A percentile compares a stretch with the other conserved stretches of the same genome.
Evolutionary conservation across 2,329 filamentous ascomycete genomes (phyloP).

Genomic region (Phialocephala subalpina): DNA sequence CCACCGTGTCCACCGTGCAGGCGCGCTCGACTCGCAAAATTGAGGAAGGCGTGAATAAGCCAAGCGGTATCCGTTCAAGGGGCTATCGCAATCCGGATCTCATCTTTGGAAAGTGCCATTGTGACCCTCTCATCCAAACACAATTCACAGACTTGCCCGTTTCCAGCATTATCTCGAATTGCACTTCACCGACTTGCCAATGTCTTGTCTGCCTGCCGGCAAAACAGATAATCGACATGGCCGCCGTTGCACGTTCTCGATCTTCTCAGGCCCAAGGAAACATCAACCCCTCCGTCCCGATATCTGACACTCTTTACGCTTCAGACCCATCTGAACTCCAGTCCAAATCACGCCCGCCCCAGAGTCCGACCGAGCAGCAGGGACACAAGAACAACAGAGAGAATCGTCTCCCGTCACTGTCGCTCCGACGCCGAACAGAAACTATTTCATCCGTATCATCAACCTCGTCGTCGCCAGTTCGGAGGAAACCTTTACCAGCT

Average conservation of each 20-base stretch:
- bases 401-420: slow-evolving; percentile 27
- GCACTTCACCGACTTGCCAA: slow-evolving; percentile 38
- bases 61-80: background rate
- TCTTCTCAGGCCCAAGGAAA: slow-evolving; percentile 14
- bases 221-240: slow-evolving; percentile 36
- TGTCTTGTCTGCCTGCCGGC: slow-evolving; percentile 33
- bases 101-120: slow-evolving; percentile 12
- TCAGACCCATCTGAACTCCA: slow-evolving; percentile 39
- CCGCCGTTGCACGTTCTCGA: slow-evolving; percentile 28
- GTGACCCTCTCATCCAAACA: slow-evolving; percentile 5
- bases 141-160: slow-evolving; percentile 20
- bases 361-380: slow-evolving; percentile 22
- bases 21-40: slow-evolving; percentile 1
- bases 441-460: slow-evolving; percentile 34
- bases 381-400: slow-evolving; percentile 24
- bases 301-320: slow-evolving; percentile 42
- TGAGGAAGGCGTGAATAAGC: slow-evolving; percentile 13
- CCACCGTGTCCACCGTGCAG: background rate
- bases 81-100: background rate
- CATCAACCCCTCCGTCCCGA: slow-evolving; percentile 34
- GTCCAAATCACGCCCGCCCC: slow-evolving; percentile 18
- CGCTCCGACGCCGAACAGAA: slow-evolving; percentile 37
- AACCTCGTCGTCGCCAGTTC: slow-evolving; percentile 48
- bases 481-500: slow-evolving; percentile 67
- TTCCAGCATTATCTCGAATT: slow-evolving; percentile 29